Percentiles rank a stretch among this genome's conserved stretches.
Evolutionary conservation across 140 eudicot genomes (phyloP).

Genomic region (Senecio squalidus): DNA sequence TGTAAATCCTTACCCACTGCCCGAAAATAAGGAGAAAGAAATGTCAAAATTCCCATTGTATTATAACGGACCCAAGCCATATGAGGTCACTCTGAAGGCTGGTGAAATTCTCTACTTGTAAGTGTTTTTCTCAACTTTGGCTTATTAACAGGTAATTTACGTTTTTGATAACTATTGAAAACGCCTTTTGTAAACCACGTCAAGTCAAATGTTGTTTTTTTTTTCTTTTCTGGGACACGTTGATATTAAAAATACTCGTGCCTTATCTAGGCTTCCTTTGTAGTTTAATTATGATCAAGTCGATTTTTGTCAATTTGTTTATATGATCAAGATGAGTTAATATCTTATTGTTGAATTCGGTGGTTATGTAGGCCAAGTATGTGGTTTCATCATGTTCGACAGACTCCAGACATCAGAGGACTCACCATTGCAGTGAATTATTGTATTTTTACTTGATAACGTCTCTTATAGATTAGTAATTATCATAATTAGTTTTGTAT

Average conservation of each 20-base stretch:
- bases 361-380: constrained; percentile 84
- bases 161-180: too few species aligned
- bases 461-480: not conserved
- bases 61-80: constrained; percentile 83
- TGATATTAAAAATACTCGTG: not conserved
- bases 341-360: constrained; percentile 4
- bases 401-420: constrained; percentile 63
- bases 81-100: constrained; percentile 86
- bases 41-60: constrained; percentile 58
- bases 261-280: not conserved
- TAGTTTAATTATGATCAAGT: not conserved
- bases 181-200: too few species aligned
- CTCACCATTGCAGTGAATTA: constrained; percentile 89
- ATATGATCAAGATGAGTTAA: not conserved
- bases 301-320: not conserved
- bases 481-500: not conserved
- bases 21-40: constrained; percentile 39
- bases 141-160: too few species aligned
- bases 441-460: constrained; percentile 33
- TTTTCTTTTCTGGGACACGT: not conserved
- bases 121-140: too few species aligned
- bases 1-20: constrained; percentile 71
- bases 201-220: not conserved
- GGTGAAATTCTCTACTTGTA: constrained; percentile 95
- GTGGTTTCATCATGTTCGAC: constrained; percentile 99